These are phyloP conservation scores for Ormosia semicastrata DNA, from an alignment of 306 rosid species.

Conservation along the genomic window DNA sequence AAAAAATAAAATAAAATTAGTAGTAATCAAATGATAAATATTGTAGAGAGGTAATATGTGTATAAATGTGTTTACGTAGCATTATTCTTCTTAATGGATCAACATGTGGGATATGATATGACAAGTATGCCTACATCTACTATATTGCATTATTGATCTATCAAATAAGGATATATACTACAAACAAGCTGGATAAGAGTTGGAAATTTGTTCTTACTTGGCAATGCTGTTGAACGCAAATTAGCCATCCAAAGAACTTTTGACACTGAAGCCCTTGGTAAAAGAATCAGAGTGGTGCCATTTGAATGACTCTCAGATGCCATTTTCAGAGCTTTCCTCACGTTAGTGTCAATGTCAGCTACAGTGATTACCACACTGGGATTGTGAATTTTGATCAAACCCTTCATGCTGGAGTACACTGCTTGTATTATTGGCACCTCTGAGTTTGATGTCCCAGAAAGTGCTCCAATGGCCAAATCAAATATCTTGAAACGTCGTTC, in stretches of 20 bases:
- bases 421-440: constrained; percentile 82
- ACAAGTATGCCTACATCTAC: too few species aligned
- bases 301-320: constrained; percentile 63
- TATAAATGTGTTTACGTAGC: too few species aligned
- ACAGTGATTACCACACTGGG: constrained; percentile 86
- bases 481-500: constrained; percentile 88
- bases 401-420: constrained; percentile 87
- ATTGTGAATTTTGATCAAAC: constrained; percentile 83
- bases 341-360: constrained; percentile 64
- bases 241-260: constrained; percentile 98
- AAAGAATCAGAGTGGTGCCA: constrained; percentile 61
- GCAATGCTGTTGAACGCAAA: constrained; percentile 75
- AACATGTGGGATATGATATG: too few species aligned
- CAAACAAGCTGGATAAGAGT: background rate
- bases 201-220: constrained; percentile 53
- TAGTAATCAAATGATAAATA: too few species aligned
- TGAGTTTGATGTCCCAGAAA: constrained; percentile 71
- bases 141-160: too few species aligned
- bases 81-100: too few species aligned
- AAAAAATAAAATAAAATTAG: too few species aligned
- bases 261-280: constrained; percentile 66
- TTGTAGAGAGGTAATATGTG: too few species aligned
- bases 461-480: constrained; percentile 63
- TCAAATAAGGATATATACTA: background rate
- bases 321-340: constrained; percentile 83